phyloP scores from a whole-genome alignment of 805 yeast species.

The Wickerhamomyces hampshirensis region DNA sequence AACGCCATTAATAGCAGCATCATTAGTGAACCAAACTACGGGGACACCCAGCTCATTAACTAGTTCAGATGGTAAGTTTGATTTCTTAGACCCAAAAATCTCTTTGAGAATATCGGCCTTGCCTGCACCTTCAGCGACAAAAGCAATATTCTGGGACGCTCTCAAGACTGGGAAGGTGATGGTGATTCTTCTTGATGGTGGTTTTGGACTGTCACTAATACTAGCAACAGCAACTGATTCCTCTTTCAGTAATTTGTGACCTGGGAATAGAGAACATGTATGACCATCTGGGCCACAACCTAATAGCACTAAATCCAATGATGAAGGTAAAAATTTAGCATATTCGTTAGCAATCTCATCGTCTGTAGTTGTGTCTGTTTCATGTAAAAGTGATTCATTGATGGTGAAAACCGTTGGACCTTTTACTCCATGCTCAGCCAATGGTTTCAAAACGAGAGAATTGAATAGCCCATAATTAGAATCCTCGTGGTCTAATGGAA shows the following conservation, averaged over 20 bases:
- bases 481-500: conserved; percentile 75
- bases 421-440: conserved; percentile 29
- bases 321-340: conserved; percentile 48
- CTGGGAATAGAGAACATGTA: conserved; percentile 90
- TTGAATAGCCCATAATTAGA: conserved; percentile 83
- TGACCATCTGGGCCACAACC: conserved; percentile 98
- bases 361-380: conserved; percentile 45
- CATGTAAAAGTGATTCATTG: conserved; percentile 54
- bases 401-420: conserved; percentile 64
- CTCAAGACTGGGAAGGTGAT: conserved; percentile 75
- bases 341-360: conserved; percentile 58
- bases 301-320: conserved; percentile 61
- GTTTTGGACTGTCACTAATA: conserved; percentile 84
- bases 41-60: conserved; percentile 58
- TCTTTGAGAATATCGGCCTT: conserved; percentile 70
- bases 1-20: conserved; percentile 69
- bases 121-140: conserved; percentile 86
- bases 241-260: conserved; percentile 63
- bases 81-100: conserved; percentile 49
- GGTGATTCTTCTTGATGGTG: conserved; percentile 89
- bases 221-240: conserved; percentile 47
- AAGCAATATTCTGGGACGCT: conserved; percentile 47
- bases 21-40: conserved; percentile 81
- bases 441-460: conserved; percentile 37
- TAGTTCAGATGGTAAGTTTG: conserved; percentile 63